These are phyloP conservation scores for Nannochloropsis salina DNA, from an alignment of 108 stramenopile species.

Conservation along the genomic window DNA sequence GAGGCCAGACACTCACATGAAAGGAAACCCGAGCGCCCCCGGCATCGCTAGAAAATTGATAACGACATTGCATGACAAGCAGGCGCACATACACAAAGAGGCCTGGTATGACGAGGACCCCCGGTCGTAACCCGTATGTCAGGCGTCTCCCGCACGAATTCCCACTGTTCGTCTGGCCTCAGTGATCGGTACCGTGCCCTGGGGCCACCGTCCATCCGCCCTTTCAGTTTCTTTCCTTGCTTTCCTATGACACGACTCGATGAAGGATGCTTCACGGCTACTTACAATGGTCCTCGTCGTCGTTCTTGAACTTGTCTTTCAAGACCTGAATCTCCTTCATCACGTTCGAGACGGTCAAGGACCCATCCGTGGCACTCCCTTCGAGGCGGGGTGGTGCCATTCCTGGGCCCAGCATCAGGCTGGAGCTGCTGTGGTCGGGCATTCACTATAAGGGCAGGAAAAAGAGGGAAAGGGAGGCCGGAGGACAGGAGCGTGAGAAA, in stretches of 20 bases:
- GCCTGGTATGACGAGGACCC: not conserved
- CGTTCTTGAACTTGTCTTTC: conserved; percentile 59
- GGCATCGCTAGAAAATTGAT: not conserved
- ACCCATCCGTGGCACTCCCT: conserved; percentile 8
- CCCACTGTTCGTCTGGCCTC: too few relatives aligned
- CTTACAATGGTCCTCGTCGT: conserved; percentile 53
- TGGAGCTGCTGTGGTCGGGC: not conserved
- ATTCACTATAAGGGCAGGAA: not conserved
- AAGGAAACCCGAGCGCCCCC: not conserved
- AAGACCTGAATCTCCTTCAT: conserved; percentile 56
- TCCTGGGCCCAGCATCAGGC: conserved; percentile 10
- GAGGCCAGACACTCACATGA: not conserved
- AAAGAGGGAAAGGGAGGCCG: not conserved
- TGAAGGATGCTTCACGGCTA: not conserved
- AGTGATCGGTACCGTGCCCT: too few relatives aligned
- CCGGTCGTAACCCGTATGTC: too few relatives aligned
- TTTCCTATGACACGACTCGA: too few relatives aligned
- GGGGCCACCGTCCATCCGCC: too few relatives aligned
- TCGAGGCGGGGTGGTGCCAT: conserved; percentile 10
- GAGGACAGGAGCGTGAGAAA: not conserved
- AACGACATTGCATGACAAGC: not conserved
- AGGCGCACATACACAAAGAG: not conserved
- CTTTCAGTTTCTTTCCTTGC: too few relatives aligned
- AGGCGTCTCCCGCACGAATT: too few relatives aligned
- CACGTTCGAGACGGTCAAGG: conserved; percentile 38